Base-by-base conservation (phyloP, 495 filamentous ascomycete species). In the Pseudevernia furfuracea region DNA sequence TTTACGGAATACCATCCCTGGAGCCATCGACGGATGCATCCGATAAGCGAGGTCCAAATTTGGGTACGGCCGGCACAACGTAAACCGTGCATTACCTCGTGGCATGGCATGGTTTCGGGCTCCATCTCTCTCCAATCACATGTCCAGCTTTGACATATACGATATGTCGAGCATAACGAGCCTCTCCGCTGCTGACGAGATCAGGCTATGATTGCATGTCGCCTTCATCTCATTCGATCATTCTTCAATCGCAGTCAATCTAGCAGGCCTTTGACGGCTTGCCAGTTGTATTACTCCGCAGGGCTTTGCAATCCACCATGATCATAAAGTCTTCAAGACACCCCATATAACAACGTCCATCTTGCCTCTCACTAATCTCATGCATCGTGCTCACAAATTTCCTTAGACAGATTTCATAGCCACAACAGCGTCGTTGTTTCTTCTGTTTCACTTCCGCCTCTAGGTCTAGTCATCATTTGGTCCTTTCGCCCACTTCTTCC, bases 131-230 rank as follows among this genome's bases (percentile, higher is more conserved):
- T 32, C 62, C 62, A 59, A 64, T 64, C 28, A 64, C 0, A 64
- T 10, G 19, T 6, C 10, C 15, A 23, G 12, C 25, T 15, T 28
- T 36, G 38, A 19, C 21, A 32, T 44, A 11, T 4, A 23, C 15
- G 25, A 15, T 21, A 59, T 30, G 21, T 59, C 28, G 8, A 49
- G 30, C 41, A 49, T 11, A 25, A 28, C n/a, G 34, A 64, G 39
- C 41, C 48, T 44, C 41, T 11, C 62, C 44, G 53, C 39, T 64
- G 62, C 62, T 64, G 62, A 64, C 62, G 34, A 30, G 55, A 64
- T 59, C 39, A 17, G 53, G 32, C 15, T 10, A 52, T 37, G 55
- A 28, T 43, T 48, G 56, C 61, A 57, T 21, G 21, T 38, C 57
- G 30, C 52, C 30, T 1, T 55, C 30, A 30, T 14, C 30, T 34